phyloP scores from a whole-genome alignment of 83 land plant species.

The Thuja plicata region DNA sequence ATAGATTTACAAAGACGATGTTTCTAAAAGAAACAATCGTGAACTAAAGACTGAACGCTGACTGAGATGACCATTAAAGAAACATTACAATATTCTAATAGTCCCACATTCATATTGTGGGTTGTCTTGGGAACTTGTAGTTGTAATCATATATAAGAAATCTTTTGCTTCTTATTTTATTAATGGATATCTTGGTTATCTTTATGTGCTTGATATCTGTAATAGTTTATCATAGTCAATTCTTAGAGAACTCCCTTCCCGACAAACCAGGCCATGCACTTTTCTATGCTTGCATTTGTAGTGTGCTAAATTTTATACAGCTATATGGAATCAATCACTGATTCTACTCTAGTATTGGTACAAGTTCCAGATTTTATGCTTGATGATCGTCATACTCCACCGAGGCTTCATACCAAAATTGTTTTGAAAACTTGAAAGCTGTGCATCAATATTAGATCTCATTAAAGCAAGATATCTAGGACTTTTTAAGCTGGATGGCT shows the following conservation, averaged over 20 bases:
- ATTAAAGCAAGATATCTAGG: not conserved
- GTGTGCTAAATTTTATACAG: not conserved
- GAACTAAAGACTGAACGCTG: too few species aligned
- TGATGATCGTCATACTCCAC: not conserved
- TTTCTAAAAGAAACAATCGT: too few species aligned
- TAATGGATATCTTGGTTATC: too few species aligned
- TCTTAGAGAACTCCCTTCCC: not conserved
- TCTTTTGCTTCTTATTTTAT: too few species aligned
- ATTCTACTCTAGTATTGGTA: not conserved
- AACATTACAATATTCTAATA: too few species aligned
- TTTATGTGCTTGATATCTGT: too few species aligned
- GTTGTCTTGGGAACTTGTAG: too few species aligned
- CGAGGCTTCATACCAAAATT: not conserved
- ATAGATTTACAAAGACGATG: too few species aligned
- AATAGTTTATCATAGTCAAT: too few species aligned
- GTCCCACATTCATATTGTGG: too few species aligned
- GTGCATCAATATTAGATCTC: not conserved
- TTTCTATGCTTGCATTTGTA: not conserved
- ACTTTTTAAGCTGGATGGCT: not conserved
- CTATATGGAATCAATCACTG: slow-evolving; percentile 1
- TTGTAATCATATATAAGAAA: too few species aligned
- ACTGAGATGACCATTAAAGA: too few species aligned
- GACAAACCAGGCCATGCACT: not conserved
- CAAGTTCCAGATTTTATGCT: not conserved
- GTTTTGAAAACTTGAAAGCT: not conserved